Percentiles rank a stretch among this genome's conserved stretches.
These are phyloP conservation scores for Knufia petricola DNA, from an alignment of 2,329 filamentous ascomycete genomes.

Conservation along the genomic window DNA sequence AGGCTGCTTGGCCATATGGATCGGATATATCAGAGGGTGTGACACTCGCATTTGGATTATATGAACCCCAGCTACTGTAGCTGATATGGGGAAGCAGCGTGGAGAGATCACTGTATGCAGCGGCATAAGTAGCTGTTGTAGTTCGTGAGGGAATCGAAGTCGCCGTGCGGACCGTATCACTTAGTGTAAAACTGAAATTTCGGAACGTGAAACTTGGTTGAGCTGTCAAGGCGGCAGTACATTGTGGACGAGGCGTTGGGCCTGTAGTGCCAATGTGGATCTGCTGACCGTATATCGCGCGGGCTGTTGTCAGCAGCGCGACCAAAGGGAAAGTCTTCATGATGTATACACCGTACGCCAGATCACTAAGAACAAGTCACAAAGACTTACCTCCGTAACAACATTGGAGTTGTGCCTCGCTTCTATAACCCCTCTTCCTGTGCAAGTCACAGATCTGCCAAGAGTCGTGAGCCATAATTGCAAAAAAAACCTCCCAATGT, in stretches of 20 bases:
- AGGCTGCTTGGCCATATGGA: conserved; percentile 30
- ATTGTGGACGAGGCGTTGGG: conserved; percentile 23
- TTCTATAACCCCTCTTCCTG: too few relatives aligned
- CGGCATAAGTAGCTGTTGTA: conserved; percentile 25
- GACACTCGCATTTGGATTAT: conserved; percentile 25
- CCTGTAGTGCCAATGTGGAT: conserved; percentile 25
- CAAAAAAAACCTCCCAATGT: too few relatives aligned
- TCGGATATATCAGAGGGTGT: conserved; percentile 25
- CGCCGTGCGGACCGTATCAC: conserved; percentile 27
- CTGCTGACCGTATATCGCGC: conserved; percentile 16
- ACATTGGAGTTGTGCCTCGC: too few relatives aligned
- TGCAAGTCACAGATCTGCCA: too few relatives aligned
- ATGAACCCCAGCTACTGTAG: conserved; percentile 29
- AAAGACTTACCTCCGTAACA: too few relatives aligned
- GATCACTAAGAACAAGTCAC: too few relatives aligned
- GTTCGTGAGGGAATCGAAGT: conserved; percentile 27
- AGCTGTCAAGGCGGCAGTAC: conserved; percentile 13
- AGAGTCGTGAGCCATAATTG: too few relatives aligned
- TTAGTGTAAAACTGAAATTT: conserved; percentile 25
- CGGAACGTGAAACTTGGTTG: conserved; percentile 24
- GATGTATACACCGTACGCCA: not conserved
- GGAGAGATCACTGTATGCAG: conserved; percentile 23
- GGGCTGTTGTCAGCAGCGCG: not conserved
- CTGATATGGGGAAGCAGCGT: conserved; percentile 22
- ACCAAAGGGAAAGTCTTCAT: not conserved